A percentile compares a stretch with the other conserved stretches of the same genome.
Conservation (phyloP, 2,329 filamentous ascomycete species). For the Colletotrichum tofieldiae region DNA sequence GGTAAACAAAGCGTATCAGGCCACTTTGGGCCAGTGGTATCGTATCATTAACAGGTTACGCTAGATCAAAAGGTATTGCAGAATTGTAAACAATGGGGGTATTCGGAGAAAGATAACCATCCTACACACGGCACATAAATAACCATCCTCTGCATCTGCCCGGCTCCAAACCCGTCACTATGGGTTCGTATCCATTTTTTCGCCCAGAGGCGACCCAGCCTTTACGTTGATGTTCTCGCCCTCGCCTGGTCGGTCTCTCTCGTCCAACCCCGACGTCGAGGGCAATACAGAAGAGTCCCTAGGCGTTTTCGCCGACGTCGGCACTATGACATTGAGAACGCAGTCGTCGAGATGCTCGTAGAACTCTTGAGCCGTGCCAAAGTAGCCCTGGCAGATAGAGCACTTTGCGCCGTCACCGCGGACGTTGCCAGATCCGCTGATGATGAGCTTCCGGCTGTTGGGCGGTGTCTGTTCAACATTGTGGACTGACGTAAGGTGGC, state of each 20-base stretch:
- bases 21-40: conserved; percentile 20
- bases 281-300: conserved; percentile 33
- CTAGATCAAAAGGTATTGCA: conserved; percentile 20
- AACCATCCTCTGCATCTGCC: conserved; percentile 14
- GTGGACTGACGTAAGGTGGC: conserved; percentile 93
- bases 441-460: conserved; percentile 83
- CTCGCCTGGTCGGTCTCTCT: conserved; percentile 25
- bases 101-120: conserved; percentile 32
- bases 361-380: conserved; percentile 92
- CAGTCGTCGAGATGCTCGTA: conserved; percentile 92
- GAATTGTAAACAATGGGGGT: conserved; percentile 28
- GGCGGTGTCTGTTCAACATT: conserved; percentile 94
- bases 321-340: conserved; percentile 72
- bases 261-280: conserved; percentile 26
- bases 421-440: conserved; percentile 46
- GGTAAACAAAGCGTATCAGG: neutral
- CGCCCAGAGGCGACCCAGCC: conserved; percentile 20
- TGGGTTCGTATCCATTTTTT: conserved; percentile 41
- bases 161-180: conserved; percentile 24
- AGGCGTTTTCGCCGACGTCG: conserved; percentile 46
- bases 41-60: conserved; percentile 31
- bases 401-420: conserved; percentile 81
- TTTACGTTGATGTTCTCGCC: conserved; percentile 26
- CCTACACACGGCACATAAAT: conserved; percentile 17
- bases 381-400: conserved; percentile 87